Base-by-base conservation (phyloP, 768 basidiomycete genomes). In the Leccinum imitatum region DNA sequence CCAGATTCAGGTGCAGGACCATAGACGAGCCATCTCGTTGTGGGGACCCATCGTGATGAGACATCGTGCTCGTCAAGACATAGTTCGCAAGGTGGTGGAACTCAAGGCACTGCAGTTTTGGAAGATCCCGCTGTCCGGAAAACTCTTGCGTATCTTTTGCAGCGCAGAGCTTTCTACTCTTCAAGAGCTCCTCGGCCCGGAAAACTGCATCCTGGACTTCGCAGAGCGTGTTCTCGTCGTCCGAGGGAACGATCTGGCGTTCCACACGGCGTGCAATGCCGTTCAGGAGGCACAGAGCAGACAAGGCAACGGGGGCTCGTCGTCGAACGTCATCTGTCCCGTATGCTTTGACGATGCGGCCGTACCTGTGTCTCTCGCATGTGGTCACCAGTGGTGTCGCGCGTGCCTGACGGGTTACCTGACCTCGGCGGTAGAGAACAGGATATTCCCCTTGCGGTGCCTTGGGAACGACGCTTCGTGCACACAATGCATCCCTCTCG, bases 351-450 rank as follows among this genome's bases (percentile, higher is more conserved):
- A 79, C 56, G 78, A 83, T 47, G 80, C 80, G 1, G 73, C 80
- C 0, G 70, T 78, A 1, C 86, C 87, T 0, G 69, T 85, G 3
- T 76, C 76, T 11, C 77, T 91, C 1, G 70, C 68, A 10, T 93
- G 91, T 62, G 84, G 87, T 2, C 90, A 93, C 69, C 65, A 66
- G 1, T 91, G 85, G 82, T 93, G 91, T 68, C 80, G 80, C 39
- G 60, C 76, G 3, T 93, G 91, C 68, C 68, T 93, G 21, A 65
- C 71, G 7, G 72, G 77, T 31, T 92, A 90, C 67, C 76, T 93
- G 19, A 69, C 71, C 3, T 80, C 88, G 1, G 77, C 88, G 1
- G 73, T 81, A 21, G 82, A 85, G 33, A 83, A 78, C 64, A 82
- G 80, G 52, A 73, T 72, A 13, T 92, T 92, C 76, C 91, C 91